Percentiles rank a stretch among this genome's conserved stretches.
Evolutionary conservation across 108 stramenopile genomes (phyloP).

Genomic region (Cyclostephanos invisitatus): DNA sequence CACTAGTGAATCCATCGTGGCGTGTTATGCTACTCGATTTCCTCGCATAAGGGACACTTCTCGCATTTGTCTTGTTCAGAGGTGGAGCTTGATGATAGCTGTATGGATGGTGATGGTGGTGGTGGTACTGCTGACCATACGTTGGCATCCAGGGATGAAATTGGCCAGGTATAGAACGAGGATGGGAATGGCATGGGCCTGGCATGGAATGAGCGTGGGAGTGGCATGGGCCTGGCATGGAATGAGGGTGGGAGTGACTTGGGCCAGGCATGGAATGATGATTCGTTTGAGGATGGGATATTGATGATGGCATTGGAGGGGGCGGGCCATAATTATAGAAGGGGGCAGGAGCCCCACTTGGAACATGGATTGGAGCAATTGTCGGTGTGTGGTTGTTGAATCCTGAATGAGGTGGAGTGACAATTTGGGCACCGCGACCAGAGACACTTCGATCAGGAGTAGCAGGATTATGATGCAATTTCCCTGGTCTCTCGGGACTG

Average conservation of each 20-base stretch:
- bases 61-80: constrained; percentile 4
- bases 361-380: constrained; percentile 8
- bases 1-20: constrained; percentile 1
- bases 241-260: background rate
- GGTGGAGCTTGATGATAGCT: constrained; percentile 3
- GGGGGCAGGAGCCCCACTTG: constrained; percentile 4
- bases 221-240: background rate
- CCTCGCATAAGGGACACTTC: background rate
- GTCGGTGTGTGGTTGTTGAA: background rate
- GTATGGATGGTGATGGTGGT: background rate
- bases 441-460: constrained; percentile 28
- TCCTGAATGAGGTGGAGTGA: constrained; percentile 16
- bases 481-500: background rate
- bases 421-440: background rate
- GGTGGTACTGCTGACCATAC: background rate
- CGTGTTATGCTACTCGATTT: background rate
- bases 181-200: background rate
- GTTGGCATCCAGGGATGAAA: constrained; percentile 5
- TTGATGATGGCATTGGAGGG: constrained; percentile 16
- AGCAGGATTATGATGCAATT: background rate
- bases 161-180: constrained; percentile 7
- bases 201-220: background rate
- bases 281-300: constrained; percentile 7
- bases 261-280: constrained; percentile 9
- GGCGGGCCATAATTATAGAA: constrained; percentile 14